Conservation (phyloP, 345 rosid species). For the Populus alba region DNA sequence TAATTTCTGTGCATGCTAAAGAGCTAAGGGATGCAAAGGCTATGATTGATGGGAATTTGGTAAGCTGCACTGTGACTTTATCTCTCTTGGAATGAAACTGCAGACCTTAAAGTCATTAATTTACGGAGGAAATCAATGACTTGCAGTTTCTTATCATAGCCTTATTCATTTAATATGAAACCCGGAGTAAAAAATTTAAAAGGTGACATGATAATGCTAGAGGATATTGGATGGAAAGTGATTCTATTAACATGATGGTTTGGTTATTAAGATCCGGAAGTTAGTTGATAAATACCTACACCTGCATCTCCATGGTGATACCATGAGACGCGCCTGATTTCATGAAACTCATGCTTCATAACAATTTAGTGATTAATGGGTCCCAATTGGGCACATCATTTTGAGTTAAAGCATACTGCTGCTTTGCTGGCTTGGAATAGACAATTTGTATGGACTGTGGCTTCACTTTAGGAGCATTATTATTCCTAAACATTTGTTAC, state of each 20-base stretch:
- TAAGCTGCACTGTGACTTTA: conserved; percentile 27
- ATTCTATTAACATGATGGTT: neutral
- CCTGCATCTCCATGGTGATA: neutral
- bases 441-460: neutral
- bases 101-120: neutral
- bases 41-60: conserved; percentile 78
- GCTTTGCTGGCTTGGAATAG: neutral
- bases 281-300: neutral
- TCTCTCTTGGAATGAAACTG: neutral
- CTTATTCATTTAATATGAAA: neutral
- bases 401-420: neutral
- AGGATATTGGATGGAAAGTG: neutral
- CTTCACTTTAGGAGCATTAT: neutral
- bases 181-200: neutral
- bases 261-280: neutral
- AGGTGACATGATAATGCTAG: neutral
- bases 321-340: neutral
- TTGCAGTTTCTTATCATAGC: neutral
- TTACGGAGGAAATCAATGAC: neutral
- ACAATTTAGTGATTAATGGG: neutral
- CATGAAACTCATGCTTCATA: neutral
- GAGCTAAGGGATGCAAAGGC: conserved; percentile 70
- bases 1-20: conserved; percentile 55
- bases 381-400: neutral
- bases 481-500: neutral